A percentile compares a stretch with the other conserved stretches of the same genome.
These are phyloP conservation scores for Saccharomycopsis hybrid DNA, from an alignment of 1,139 yeast genomes.

Conservation along the genomic window DNA sequence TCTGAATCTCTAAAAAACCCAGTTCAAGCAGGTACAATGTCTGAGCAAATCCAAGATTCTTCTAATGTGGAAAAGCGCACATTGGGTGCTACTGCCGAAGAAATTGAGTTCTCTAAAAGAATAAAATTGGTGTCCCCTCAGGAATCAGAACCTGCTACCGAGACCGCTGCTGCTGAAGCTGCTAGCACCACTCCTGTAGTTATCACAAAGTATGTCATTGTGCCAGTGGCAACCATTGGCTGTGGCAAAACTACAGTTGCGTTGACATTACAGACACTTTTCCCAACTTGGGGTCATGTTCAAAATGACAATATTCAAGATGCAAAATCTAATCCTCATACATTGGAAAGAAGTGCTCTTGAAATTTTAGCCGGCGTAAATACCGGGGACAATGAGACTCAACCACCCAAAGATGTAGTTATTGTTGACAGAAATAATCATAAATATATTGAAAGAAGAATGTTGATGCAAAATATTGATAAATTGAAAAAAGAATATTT, in stretches of 20 bases:
- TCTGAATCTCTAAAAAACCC: no score
- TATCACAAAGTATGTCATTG: slow-evolving; percentile 50
- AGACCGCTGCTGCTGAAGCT: no score
- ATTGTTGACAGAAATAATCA: slow-evolving; percentile 84
- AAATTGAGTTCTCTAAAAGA: no score
- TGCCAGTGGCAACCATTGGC: slow-evolving; percentile 88
- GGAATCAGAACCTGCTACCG: no score
- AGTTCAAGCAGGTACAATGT: no score
- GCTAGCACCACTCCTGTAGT: no score
- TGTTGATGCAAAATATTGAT: slow-evolving; percentile 51
- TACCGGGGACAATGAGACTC: slow-evolving; percentile 20
- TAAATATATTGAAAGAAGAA: slow-evolving; percentile 58
- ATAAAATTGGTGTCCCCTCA: no score
- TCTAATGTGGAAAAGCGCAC: no score
- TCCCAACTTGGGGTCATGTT: slow-evolving; percentile 65
- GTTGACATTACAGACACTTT: slow-evolving; percentile 48
- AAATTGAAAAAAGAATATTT: slow-evolving; percentile 34
- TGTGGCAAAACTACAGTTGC: slow-evolving; percentile 93
- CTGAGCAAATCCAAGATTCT: no score
- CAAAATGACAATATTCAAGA: slow-evolving; percentile 74
- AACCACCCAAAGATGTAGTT: slow-evolving; percentile 37
- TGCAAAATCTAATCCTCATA: slow-evolving; percentile 36
- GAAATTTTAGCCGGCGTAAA: slow-evolving; percentile 32
- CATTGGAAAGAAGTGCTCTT: slow-evolving; percentile 47
- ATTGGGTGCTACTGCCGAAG: no score